These are phyloP conservation scores for Cryptosporidium baileyi DNA, from an alignment of 169 alveolate species.

Conservation along the genomic window DNA sequence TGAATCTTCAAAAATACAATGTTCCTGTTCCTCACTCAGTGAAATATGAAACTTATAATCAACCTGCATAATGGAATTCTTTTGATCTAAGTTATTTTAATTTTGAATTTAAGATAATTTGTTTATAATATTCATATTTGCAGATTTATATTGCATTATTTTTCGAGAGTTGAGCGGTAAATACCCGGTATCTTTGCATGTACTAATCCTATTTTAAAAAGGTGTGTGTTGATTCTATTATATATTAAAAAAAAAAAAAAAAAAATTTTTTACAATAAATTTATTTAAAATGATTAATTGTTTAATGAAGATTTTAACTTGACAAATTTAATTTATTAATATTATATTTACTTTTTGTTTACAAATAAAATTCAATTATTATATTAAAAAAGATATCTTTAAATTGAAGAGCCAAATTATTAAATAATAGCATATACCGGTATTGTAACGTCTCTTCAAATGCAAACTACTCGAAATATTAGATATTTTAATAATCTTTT, in stretches of 20 bases:
- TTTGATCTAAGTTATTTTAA: background rate
- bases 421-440: background rate
- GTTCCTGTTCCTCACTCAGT: constrained; percentile 49
- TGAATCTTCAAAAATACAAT: constrained; percentile 28
- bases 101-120: background rate
- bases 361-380: no score
- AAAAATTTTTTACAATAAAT: no score
- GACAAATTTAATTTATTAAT: no score
- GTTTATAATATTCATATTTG: background rate
- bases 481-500: background rate
- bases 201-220: no score
- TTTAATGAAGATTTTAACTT: no score
- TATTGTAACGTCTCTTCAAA: constrained; percentile 38
- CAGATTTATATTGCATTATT: background rate
- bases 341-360: no score
- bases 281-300: no score
- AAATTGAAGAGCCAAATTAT: background rate
- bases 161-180: no score
- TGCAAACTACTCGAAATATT: constrained; percentile 10
- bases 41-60: background rate
- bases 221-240: background rate
- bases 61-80: background rate
- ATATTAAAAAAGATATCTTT: background rate
- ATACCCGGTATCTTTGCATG: no score
- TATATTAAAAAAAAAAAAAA: no score